Base-by-base conservation (phyloP, 805 yeast genomes). In the Kluyveromyces wickerhamii region DNA sequence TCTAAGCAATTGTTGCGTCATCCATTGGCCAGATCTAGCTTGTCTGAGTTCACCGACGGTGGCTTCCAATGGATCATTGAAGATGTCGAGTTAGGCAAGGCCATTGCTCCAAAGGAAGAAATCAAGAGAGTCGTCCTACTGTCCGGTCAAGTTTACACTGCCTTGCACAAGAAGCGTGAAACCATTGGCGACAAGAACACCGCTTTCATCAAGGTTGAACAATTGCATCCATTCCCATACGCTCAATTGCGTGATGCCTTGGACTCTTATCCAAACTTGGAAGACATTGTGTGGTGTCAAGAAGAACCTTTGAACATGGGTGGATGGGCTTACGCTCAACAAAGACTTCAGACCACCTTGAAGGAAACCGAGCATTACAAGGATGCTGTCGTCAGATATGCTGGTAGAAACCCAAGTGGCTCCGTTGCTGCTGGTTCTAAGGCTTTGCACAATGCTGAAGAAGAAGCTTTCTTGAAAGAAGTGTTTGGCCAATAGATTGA, bases 291-390 rank as follows among this genome's bases (percentile, higher is more conserved):
- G 31, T 92, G 88, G 89, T 82, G 94, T 66, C 98, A 92, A 71
- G 99, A 92, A 68, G 99, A 92, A 72, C 97, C 97, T 52, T 72
- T 92, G 66, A 92, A 92, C 71, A 89, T 89, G 79, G 98, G 98
- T 64, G 68, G 84, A 29, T 87, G 81, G 82, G 56, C 80, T 16
- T 86, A 57, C 55, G 89, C 71, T 37, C 67, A 72, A 41, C 98
- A 96, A 60, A 83, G 99, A 68, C 63, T 92, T 36, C 66, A 68
- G 41, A 83, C 94, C 29, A 71, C 79, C 27, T 62, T 89, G 63
- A 71, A 70, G 48, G 87, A 86, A 66, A 80, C 95, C 41, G 74
- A 77, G 34, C 67, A 67, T 41, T 79, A 81, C 66, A 65, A 72
- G 52, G 77, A 67, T 48, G 52, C 64, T 47, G 54, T 55, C 13